Evolutionary conservation across 352 stramenopile species (phyloP).

Genomic region (Elongisporangium prolatum): DNA sequence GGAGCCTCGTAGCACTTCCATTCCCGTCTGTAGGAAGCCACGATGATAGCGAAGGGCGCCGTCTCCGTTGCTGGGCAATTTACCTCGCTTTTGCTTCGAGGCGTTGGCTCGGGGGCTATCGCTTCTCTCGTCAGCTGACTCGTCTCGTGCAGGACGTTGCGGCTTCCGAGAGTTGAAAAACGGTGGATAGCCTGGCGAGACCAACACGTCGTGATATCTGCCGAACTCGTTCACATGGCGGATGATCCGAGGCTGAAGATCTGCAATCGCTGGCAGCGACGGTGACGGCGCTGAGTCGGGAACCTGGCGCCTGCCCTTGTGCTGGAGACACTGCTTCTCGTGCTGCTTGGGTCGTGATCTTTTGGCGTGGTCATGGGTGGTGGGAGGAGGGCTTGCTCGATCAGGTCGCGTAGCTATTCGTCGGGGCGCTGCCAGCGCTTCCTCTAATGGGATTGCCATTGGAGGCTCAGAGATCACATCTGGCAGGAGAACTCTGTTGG

Average conservation of each 20-base stretch:
- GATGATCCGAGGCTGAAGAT: slow-evolving; percentile 30
- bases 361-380: neutral
- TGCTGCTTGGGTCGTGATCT: neutral
- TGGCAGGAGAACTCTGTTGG: slow-evolving; percentile 36
- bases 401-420: neutral
- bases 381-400: neutral
- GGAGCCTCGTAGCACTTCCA: slow-evolving; percentile 43
- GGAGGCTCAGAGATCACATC: slow-evolving; percentile 28
- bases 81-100: slow-evolving; percentile 6
- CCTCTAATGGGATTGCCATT: slow-evolving; percentile 2
- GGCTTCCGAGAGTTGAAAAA: slow-evolving; percentile 27
- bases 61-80: slow-evolving; percentile 2
- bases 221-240: slow-evolving; percentile 71
- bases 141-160: neutral
- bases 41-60: slow-evolving; percentile 31
- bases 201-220: slow-evolving; percentile 42
- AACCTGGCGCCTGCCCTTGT: slow-evolving; percentile 10
- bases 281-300: slow-evolving; percentile 7
- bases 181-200: slow-evolving; percentile 49
- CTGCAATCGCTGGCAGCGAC: slow-evolving; percentile 1
- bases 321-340: neutral
- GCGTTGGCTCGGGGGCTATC: neutral
- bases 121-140: slow-evolving; percentile 4
- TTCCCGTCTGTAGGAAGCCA: slow-evolving; percentile 51
- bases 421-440: neutral